A percentile compares a stretch with the other conserved stretches of the same genome.
phyloP scores from a whole-genome alignment of 139 green algal species.

The Chlorella sp. region DNA sequence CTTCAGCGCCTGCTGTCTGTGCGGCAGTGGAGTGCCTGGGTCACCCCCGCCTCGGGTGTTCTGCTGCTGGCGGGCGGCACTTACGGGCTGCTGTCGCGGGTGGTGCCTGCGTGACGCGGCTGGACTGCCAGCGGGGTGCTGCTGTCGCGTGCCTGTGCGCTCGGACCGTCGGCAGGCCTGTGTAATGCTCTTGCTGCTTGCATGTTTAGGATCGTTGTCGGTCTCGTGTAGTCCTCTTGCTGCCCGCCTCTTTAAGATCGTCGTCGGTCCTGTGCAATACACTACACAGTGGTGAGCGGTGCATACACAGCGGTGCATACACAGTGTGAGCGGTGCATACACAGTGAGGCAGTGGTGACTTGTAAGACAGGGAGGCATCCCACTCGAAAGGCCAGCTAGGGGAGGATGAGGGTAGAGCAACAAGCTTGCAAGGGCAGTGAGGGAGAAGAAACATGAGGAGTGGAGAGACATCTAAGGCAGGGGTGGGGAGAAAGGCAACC shows the following conservation, averaged over 20 bases:
- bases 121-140: too few relatives aligned
- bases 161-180: too few relatives aligned
- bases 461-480: background rate
- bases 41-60: conserved; percentile 88
- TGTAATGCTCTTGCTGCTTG: too few relatives aligned
- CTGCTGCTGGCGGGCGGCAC: conserved; percentile 88
- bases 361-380: background rate
- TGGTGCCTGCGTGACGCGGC: conserved; percentile 42
- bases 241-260: too few relatives aligned
- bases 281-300: too few relatives aligned
- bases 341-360: background rate
- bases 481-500: too few relatives aligned
- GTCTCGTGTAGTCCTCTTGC: too few relatives aligned
- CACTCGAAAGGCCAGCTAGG: background rate
- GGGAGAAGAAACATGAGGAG: background rate
- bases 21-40: conserved; percentile 82
- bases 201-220: too few relatives aligned
- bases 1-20: conserved; percentile 81
- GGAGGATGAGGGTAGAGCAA: background rate
- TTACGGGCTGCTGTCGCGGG: conserved; percentile 80
- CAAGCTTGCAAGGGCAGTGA: background rate
- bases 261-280: too few relatives aligned
- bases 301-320: too few relatives aligned
- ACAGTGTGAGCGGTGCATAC: too few relatives aligned
- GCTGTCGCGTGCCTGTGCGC: too few relatives aligned